phyloP scores from a whole-genome alignment of 768 basidiomycete genomes.

The Termitomyces titanicus region DNA sequence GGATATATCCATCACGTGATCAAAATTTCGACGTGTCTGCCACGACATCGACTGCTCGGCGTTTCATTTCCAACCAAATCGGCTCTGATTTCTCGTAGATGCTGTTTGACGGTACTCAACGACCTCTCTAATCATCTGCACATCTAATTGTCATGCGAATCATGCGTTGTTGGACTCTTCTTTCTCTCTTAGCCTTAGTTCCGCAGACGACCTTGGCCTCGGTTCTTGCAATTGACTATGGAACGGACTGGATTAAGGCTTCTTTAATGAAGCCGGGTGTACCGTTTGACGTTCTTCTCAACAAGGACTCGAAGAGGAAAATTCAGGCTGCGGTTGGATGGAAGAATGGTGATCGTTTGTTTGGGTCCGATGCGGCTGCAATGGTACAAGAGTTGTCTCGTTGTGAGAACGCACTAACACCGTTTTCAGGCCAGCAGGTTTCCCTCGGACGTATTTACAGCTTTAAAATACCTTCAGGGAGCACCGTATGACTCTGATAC shows the following conservation, averaged over 20 bases:
- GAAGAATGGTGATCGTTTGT: constrained; percentile 87
- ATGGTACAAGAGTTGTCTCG: constrained; percentile 51
- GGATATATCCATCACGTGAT: constrained; percentile 13
- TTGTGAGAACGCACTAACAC: neutral
- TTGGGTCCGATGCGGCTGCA: constrained; percentile 86
- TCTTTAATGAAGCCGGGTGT: constrained; percentile 92
- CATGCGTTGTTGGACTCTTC: constrained; percentile 31
- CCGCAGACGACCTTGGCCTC: constrained; percentile 57
- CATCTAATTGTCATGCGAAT: constrained; percentile 34
- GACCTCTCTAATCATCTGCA: constrained; percentile 16
- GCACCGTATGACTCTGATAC: constrained; percentile 56
- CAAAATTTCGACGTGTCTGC: constrained; percentile 31
- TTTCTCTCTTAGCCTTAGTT: constrained; percentile 35
- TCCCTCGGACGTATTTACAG: constrained; percentile 82
- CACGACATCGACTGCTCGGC: constrained; percentile 22
- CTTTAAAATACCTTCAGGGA: constrained; percentile 81
- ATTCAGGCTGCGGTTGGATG: constrained; percentile 87
- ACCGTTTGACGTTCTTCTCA: constrained; percentile 94
- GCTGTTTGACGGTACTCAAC: constrained; percentile 21
- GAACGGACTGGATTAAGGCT: constrained; percentile 95
- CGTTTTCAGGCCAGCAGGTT: constrained; percentile 79
- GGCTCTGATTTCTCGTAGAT: constrained; percentile 18
- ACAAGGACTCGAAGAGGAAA: constrained; percentile 97
- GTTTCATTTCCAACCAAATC: constrained; percentile 1
- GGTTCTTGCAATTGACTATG: constrained; percentile 96